Base-by-base conservation (phyloP, 495 filamentous ascomycete genomes). In the Gamarada debralockiae region DNA sequence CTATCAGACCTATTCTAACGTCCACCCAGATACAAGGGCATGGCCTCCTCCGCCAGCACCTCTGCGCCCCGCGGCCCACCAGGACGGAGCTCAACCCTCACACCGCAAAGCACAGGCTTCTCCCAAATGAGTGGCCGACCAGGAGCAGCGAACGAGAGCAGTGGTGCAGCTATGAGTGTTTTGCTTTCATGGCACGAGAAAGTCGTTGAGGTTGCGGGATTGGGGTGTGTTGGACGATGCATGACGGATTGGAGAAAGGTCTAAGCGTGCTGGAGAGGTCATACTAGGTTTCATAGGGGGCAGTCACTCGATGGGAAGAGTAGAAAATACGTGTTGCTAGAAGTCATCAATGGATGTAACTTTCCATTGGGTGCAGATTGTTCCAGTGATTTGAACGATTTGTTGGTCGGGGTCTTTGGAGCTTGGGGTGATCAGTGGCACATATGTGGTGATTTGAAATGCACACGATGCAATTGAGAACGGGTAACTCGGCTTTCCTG, bases 151-250 rank as follows among this genome's bases (percentile, higher is more conserved):
- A 83, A 81, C 58, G 89, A 92, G 53, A 86, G 86, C 51, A 85
- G 87, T 57, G 88, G 90, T 42, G 82, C 89, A 59, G 86, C 85
- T 40, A 95, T 95, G 91, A 95, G 91, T 58, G 91, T 97, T 39
- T 64, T 97, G 62, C 71, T 97, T 57, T 95, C 86, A 65, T 97
- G 91, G 91, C 91, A 96, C 63, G 91, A 97, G 78, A 96, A 95
- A 77, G 73, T 95, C 40, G 90, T 96, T 2, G 91, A 96, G 60
- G 80, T 97, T 59, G 84, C 89, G 17, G 92, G 92, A 33, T 76
- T 86, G 59, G 92, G 91, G 15, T 84, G 86, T 67, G 92, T 97
- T 72, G 85, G 90, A 56, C 76, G 92, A 57, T 84, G 87, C 46
- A 95, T 97, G 90, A 89, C 88, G 21, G 92, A 97, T 75, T 84